A percentile compares a stretch with the other conserved stretches of the same genome.
These are phyloP conservation scores for Trametes gibbosa DNA, from an alignment of 768 basidiomycete species.

Conservation along the genomic window DNA sequence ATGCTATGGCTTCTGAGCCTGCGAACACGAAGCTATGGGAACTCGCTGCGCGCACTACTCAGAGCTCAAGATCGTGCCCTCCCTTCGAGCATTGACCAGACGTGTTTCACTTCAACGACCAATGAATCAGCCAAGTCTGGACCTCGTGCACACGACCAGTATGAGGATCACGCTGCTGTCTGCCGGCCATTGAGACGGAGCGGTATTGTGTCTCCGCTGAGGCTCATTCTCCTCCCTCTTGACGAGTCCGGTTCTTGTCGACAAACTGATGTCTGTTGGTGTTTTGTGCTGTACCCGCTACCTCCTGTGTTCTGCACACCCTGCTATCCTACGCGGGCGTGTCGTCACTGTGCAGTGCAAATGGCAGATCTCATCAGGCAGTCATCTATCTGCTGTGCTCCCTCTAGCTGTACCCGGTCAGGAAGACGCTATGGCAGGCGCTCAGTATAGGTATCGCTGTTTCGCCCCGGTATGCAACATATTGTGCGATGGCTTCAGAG, in stretches of 20 bases:
- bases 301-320: background rate
- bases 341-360: background rate
- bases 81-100: background rate
- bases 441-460: background rate
- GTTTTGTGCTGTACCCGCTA: background rate
- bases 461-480: background rate
- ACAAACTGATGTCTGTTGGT: background rate
- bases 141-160: no score
- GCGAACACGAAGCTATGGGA: background rate
- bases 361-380: slow-evolving; percentile 2
- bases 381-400: background rate
- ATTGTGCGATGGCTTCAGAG: background rate
- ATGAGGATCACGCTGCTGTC: no score
- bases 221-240: no score
- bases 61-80: no score
- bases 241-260: no score
- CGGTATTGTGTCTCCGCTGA: no score
- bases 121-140: background rate
- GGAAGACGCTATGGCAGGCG: background rate
- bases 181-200: no score
- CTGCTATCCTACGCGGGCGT: background rate
- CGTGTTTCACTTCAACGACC: background rate
- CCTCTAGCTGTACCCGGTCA: background rate
- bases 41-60: background rate
- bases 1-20: background rate